These are phyloP conservation scores for Leptographium lundbergii DNA, from an alignment of 2,329 filamentous ascomycete species.

Conservation along the genomic window DNA sequence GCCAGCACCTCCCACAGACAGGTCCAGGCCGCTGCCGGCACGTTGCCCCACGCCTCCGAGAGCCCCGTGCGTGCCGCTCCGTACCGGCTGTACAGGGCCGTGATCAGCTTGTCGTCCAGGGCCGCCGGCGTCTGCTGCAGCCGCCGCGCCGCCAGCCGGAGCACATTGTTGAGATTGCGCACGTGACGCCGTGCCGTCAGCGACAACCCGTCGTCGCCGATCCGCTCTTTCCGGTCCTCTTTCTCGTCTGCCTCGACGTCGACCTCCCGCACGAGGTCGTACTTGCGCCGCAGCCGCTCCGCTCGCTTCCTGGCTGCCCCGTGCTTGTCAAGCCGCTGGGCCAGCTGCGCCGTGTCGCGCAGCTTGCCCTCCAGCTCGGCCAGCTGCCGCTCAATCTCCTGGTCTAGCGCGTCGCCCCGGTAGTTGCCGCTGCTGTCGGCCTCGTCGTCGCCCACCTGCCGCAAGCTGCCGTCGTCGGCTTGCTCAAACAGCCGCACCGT, in stretches of 20 bases:
- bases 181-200: constrained; percentile 12
- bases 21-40: constrained; percentile 51
- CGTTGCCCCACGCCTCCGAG: constrained; percentile 32
- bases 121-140: constrained; percentile 16
- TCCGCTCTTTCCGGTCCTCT: neutral
- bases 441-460: constrained; percentile 23
- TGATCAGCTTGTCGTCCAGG: constrained; percentile 15
- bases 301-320: constrained; percentile 2
- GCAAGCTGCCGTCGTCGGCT: constrained; percentile 23
- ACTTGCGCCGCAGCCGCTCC: constrained; percentile 5
- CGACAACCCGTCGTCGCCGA: constrained; percentile 14
- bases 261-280: constrained; percentile 8
- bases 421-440: constrained; percentile 25
- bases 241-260: neutral
- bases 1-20: constrained; percentile 53
- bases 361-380: constrained; percentile 21
- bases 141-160: constrained; percentile 19
- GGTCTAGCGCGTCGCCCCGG: constrained; percentile 20
- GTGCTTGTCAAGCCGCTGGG: constrained; percentile 15
- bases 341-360: constrained; percentile 14
- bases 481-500: constrained; percentile 37
- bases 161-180: constrained; percentile 17
- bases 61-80: constrained; percentile 31
- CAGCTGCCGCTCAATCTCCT: constrained; percentile 26
- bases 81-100: constrained; percentile 36